Conservation (phyloP, 495 filamentous ascomycete species). For the Podospora didyma region DNA sequence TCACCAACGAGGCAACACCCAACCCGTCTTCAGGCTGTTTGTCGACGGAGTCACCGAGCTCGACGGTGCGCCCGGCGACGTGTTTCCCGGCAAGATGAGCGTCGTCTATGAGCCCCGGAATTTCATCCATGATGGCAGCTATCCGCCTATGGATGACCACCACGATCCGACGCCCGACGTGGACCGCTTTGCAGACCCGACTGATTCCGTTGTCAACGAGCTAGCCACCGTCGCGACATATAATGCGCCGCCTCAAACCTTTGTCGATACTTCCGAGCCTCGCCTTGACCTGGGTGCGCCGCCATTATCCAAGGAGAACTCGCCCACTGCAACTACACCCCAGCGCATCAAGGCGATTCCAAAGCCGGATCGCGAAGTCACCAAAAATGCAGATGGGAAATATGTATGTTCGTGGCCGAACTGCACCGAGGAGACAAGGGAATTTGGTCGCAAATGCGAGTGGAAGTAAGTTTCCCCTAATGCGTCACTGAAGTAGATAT, state of each 20-base stretch:
- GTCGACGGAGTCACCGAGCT: conserved; percentile 4
- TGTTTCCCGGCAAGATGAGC: conserved; percentile 34
- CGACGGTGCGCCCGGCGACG: conserved; percentile 9
- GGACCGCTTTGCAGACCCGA: conserved; percentile 25
- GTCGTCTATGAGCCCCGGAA: conserved; percentile 37
- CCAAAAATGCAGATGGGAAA: conserved; percentile 61
- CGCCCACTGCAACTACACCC: conserved; percentile 21
- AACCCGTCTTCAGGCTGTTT: neutral
- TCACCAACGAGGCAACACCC: no score
- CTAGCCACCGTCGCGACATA: conserved; percentile 27
- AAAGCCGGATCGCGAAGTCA: conserved; percentile 45
- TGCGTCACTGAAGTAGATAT: neutral
- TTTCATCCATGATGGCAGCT: conserved; percentile 33
- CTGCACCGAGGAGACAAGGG: conserved; percentile 52
- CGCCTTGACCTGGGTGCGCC: conserved; percentile 16
- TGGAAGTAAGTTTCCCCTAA: conserved; percentile 67
- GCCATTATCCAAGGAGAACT: conserved; percentile 21
- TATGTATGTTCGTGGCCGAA: conserved; percentile 64
- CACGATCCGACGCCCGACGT: conserved; percentile 22
- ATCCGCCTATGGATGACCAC: conserved; percentile 30
- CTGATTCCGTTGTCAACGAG: conserved; percentile 27
- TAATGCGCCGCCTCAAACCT: conserved; percentile 13
- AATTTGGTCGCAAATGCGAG: conserved; percentile 80
- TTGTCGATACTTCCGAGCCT: conserved; percentile 17
- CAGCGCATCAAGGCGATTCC: conserved; percentile 43